phyloP scores from a whole-genome alignment of 225 moss, liverwort and hornwort species.

The Ulota crispa region DNA sequence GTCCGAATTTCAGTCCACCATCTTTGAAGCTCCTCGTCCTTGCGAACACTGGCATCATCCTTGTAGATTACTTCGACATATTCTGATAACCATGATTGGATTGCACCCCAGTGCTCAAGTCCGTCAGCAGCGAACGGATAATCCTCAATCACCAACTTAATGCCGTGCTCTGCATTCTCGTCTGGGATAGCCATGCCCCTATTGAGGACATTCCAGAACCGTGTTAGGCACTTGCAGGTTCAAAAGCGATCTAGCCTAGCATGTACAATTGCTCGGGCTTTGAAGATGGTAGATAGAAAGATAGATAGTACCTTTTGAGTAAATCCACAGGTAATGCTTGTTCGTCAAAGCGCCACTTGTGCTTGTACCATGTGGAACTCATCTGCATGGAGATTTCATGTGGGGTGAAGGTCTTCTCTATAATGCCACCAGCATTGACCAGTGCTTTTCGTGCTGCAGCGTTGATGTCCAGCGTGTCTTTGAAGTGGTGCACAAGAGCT shows the following conservation, averaged over 20 bases:
- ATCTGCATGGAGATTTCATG: slow-evolving; percentile 65
- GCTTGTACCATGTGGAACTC: slow-evolving; percentile 62
- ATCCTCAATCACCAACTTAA: slow-evolving; percentile 62
- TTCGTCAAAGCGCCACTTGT: slow-evolving; percentile 64
- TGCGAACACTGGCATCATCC: slow-evolving; percentile 36
- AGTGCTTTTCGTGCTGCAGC: slow-evolving; percentile 67
- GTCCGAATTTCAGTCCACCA: slow-evolving; percentile 71
- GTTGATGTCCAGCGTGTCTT: slow-evolving; percentile 68
- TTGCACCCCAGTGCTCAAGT: slow-evolving; percentile 52
- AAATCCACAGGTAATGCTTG: slow-evolving; percentile 65
- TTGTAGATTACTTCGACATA: slow-evolving; percentile 44
- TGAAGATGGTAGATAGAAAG: neutral
- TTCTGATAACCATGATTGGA: slow-evolving; percentile 38
- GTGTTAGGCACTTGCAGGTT: slow-evolving; percentile 3
- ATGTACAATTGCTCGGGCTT: neutral
- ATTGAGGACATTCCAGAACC: slow-evolving; percentile 15
- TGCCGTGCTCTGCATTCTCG: slow-evolving; percentile 35
- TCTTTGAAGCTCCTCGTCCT: slow-evolving; percentile 53
- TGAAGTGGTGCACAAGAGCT: slow-evolving; percentile 60
- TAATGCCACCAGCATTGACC: slow-evolving; percentile 67
- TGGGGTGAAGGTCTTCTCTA: slow-evolving; percentile 68
- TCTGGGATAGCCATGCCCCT: slow-evolving; percentile 74
- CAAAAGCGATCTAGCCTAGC: neutral
- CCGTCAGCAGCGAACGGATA: slow-evolving; percentile 72
- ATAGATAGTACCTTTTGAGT: slow-evolving; percentile 44